Evolutionary conservation across 306 rosid species (phyloP).

Genomic region (Prunus padus): DNA sequence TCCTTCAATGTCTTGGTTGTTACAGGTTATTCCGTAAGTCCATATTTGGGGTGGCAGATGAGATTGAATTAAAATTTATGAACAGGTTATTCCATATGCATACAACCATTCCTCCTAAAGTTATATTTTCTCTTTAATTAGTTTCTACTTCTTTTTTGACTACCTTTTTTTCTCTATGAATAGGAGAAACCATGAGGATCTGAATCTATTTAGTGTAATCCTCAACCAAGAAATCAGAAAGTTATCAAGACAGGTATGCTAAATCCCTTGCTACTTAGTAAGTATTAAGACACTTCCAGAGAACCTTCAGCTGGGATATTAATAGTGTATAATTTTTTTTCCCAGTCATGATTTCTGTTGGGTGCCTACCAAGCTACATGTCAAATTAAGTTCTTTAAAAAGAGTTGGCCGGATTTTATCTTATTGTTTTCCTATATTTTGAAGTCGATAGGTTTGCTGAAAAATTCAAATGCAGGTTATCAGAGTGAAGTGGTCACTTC

Average conservation of each 20-base stretch:
- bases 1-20: conserved; percentile 26
- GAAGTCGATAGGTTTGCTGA: not conserved
- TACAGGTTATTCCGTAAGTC: conserved; percentile 87
- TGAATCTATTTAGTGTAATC: conserved; percentile 67
- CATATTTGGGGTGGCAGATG: conserved; percentile 92
- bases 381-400: not conserved
- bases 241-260: conserved; percentile 79
- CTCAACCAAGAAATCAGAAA: conserved; percentile 89
- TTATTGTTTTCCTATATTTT: not conserved
- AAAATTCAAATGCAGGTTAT: conserved; percentile 58
- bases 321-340: no score
- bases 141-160: conserved; percentile 2
- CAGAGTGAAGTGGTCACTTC: conserved; percentile 96
- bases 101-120: not conserved
- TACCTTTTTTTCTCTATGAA: conserved; percentile 17
- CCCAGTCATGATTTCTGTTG: no score
- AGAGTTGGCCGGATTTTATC: not conserved
- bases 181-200: conserved; percentile 91
- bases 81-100: conserved; percentile 59
- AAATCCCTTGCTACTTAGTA: conserved; percentile 17
- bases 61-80: conserved; percentile 91
- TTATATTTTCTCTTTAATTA: not conserved
- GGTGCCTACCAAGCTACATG: no score
- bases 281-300: not conserved
- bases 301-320: not conserved